A percentile compares a stretch with the other conserved stretches of the same genome.
Evolutionary conservation across 257 asterid genomes (phyloP).

Genomic region (Eustoma russellianum): DNA sequence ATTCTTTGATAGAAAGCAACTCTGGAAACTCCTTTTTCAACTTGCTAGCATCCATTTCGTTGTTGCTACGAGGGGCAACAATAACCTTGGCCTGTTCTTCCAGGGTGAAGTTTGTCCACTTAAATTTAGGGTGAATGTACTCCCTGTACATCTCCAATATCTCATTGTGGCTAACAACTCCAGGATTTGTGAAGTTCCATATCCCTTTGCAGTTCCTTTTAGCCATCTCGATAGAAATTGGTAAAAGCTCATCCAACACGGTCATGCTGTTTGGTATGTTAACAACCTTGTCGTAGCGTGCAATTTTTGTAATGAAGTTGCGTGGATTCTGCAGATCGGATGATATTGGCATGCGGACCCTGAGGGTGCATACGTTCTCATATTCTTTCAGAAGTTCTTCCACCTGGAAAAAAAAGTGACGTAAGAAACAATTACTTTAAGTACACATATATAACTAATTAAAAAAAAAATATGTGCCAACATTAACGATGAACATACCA

Average conservation of each 20-base stretch:
- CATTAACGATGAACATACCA: conserved; percentile 22
- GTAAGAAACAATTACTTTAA: background rate
- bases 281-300: conserved; percentile 23
- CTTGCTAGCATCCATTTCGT: conserved; percentile 20
- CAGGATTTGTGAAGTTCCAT: conserved; percentile 27
- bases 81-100: conserved; percentile 26
- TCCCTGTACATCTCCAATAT: conserved; percentile 23
- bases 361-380: conserved; percentile 27
- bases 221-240: conserved; percentile 28
- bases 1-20: conserved; percentile 15
- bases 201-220: conserved; percentile 24
- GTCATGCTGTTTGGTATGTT: conserved; percentile 27
- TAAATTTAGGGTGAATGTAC: conserved; percentile 13
- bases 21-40: conserved; percentile 24
- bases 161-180: conserved; percentile 24
- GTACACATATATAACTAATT: no score
- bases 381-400: conserved; percentile 27
- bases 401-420: conserved; percentile 9
- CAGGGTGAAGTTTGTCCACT: conserved; percentile 17
- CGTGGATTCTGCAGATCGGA: conserved; percentile 24
- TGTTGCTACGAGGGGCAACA: conserved; percentile 18
- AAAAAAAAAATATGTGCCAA: background rate
- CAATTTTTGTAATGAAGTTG: conserved; percentile 26
- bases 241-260: conserved; percentile 21
- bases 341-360: conserved; percentile 32